Base-by-base conservation (phyloP, 2,329 filamentous ascomycete genomes). In the Ophiostoma ulmi region DNA sequence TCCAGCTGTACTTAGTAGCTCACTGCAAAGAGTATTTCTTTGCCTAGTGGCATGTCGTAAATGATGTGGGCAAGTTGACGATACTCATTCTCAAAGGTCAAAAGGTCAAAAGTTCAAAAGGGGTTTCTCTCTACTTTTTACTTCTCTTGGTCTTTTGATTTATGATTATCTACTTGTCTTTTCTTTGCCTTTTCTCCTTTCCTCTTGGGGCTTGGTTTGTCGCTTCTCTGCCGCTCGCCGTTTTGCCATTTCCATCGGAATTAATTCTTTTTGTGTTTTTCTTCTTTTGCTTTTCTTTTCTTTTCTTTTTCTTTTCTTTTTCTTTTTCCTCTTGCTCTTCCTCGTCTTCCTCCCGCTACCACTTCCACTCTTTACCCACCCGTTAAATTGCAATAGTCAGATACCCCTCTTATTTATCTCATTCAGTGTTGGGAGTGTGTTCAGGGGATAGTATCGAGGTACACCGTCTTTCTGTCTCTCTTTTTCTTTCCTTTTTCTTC, bases 181-280 rank as follows among this genome's bases (percentile, higher is more conserved):
- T 17, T 5, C 7, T 55, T 22, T 44, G 10, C 26, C 36, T 20
- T 5, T 68, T 13, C 8, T 38, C 17, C 26, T 20, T 52, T 36
- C 2, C n/a, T 22, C 22, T 67, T 7, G 11, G n/a, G 26, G 31
- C 20, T 48, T 36, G 35, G 39, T 26, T n/a, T 17, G 44, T 36
- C 67, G 48, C 58, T 48, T 69, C 38, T 65, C 38, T 69, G 38
- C 38, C 68, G 55, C 68, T 58, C 64, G 68, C 38, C 44, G 68
- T 22, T 69, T 69, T 44, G 39, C 39, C 39, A 44, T 31, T 44
- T 10, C 39, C 7, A 44, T 44, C 39, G 39, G 39, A 44, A 8
- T 44, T 44, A 13, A 44, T 44, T 44, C 39, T 44, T 5, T 20
- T 17, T 48, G 14, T 1, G 6, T 48, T 7, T 20, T 22, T n/a